These are phyloP conservation scores for Cucumis cinereus DNA, from an alignment of 306 rosid genomes.

Conservation along the genomic window DNA sequence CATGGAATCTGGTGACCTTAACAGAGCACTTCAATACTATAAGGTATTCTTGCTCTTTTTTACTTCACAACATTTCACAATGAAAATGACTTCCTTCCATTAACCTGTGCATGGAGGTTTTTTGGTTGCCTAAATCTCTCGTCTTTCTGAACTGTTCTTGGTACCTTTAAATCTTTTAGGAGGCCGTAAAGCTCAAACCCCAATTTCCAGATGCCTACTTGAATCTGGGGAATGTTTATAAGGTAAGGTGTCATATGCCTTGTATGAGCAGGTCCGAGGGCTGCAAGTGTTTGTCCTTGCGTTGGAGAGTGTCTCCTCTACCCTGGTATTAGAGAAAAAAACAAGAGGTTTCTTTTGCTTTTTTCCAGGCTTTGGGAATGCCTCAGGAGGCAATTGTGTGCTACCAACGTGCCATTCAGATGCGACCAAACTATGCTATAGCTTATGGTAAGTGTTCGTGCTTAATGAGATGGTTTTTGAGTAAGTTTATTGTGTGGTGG, in stretches of 20 bases:
- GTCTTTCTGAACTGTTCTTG: conserved; percentile 2
- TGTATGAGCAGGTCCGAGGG: conserved; percentile 28
- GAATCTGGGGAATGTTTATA: conserved; percentile 96
- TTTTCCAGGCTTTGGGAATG: conserved; percentile 84
- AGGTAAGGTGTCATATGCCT: conserved; percentile 55
- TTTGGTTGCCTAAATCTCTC: background rate
- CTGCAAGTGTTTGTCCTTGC: conserved; percentile 31
- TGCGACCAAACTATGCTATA: conserved; percentile 82
- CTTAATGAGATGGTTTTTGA: background rate
- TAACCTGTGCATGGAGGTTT: background rate
- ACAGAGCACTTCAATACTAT: conserved; percentile 90
- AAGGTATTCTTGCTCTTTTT: conserved; percentile 36
- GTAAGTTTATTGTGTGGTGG: background rate
- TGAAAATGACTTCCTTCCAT: background rate
- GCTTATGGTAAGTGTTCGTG: conserved; percentile 59
- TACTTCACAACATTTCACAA: conserved; percentile 4
- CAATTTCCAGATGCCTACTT: conserved; percentile 96
- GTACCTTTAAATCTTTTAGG: conserved; percentile 25
- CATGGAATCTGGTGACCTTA: conserved; percentile 97
- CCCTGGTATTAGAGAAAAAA: conserved; percentile 34
- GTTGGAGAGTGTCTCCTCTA: conserved; percentile 17
- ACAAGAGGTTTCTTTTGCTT: conserved; percentile 30
- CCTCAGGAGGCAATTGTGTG: conserved; percentile 92
- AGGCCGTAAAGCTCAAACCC: conserved; percentile 96
- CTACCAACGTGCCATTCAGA: conserved; percentile 86